A percentile compares a stretch with the other conserved stretches of the same genome.
Conservation (phyloP, 2,329 filamentous ascomycete genomes). For the Akanthomyces uredinophilus region DNA sequence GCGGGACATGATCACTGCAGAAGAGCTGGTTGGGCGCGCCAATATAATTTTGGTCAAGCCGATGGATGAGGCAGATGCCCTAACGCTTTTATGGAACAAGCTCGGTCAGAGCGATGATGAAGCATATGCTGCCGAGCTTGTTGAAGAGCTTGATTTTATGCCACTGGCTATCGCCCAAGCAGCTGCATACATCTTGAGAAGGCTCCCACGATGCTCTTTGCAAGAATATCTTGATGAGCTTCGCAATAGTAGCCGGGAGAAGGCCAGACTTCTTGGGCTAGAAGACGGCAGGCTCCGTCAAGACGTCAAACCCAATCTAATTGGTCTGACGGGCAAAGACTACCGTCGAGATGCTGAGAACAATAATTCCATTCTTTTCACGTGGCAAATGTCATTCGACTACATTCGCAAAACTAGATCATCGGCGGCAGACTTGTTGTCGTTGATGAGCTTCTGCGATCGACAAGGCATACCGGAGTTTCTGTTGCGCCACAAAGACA, state of each 20-base stretch:
- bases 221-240: slow-evolving; percentile 28
- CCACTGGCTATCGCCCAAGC: slow-evolving; percentile 28
- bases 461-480: slow-evolving; percentile 12
- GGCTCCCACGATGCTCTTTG: slow-evolving; percentile 21
- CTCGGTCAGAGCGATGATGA: not conserved
- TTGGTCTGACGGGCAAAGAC: not conserved
- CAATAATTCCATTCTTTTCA: slow-evolving; percentile 24
- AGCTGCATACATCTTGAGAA: slow-evolving; percentile 24
- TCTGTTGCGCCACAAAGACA: slow-evolving; percentile 1
- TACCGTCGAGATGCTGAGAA: slow-evolving; percentile 21
- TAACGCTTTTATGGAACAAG: slow-evolving; percentile 19
- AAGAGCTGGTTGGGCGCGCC: slow-evolving; percentile 15
- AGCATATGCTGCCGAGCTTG: slow-evolving; percentile 14
- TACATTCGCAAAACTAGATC: slow-evolving; percentile 21
- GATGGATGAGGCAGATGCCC: slow-evolving; percentile 16
- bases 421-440: slow-evolving; percentile 10
- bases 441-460: slow-evolving; percentile 11
- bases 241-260: slow-evolving; percentile 23
- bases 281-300: slow-evolving; percentile 17
- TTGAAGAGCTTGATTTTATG: slow-evolving; percentile 23
- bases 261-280: slow-evolving; percentile 21
- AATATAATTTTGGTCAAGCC: slow-evolving; percentile 14
- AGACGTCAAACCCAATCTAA: too few relatives aligned
- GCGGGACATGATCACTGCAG: slow-evolving; percentile 15
- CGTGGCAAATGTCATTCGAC: slow-evolving; percentile 31